These are phyloP conservation scores for Amphichorda felina DNA, from an alignment of 2,329 filamentous ascomycete genomes.

Conservation along the genomic window DNA sequence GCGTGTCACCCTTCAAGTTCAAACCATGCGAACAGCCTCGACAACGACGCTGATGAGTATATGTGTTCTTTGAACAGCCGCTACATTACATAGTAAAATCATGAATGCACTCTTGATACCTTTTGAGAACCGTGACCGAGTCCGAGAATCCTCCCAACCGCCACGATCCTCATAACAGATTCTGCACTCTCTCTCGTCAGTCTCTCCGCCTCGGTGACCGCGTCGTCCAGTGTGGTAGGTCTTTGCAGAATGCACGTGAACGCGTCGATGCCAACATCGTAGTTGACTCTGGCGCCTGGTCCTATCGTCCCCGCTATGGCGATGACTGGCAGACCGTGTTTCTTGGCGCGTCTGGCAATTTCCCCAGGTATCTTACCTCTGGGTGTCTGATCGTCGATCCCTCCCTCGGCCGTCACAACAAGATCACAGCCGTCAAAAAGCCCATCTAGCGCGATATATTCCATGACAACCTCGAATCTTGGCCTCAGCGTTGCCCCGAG, in stretches of 20 bases:
- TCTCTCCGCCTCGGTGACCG: constrained; percentile 15
- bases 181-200: constrained; percentile 19
- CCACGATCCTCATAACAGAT: constrained; percentile 19
- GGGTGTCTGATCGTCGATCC: constrained; percentile 37
- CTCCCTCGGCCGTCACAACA: constrained; percentile 39
- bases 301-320: constrained; percentile 25
- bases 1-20: too few species aligned
- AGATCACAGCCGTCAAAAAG: constrained; percentile 35
- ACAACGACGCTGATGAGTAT: too few species aligned
- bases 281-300: constrained; percentile 17
- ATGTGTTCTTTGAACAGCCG: too few species aligned
- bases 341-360: constrained; percentile 33
- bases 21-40: too few species aligned
- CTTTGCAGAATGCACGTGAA: constrained; percentile 20
- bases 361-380: constrained; percentile 41
- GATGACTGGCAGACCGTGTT: constrained; percentile 29
- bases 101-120: too few species aligned
- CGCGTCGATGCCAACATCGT: constrained; percentile 19
- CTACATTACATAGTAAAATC: too few species aligned
- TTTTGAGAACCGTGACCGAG: too few species aligned
- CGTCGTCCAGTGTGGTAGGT: constrained; percentile 17
- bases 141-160: constrained; percentile 13
- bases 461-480: constrained; percentile 35
- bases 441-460: constrained; percentile 33
- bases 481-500: constrained; percentile 32